These are phyloP conservation scores for Zygnema cylindricum DNA, from an alignment of 139 green algal species.

Conservation along the genomic window DNA sequence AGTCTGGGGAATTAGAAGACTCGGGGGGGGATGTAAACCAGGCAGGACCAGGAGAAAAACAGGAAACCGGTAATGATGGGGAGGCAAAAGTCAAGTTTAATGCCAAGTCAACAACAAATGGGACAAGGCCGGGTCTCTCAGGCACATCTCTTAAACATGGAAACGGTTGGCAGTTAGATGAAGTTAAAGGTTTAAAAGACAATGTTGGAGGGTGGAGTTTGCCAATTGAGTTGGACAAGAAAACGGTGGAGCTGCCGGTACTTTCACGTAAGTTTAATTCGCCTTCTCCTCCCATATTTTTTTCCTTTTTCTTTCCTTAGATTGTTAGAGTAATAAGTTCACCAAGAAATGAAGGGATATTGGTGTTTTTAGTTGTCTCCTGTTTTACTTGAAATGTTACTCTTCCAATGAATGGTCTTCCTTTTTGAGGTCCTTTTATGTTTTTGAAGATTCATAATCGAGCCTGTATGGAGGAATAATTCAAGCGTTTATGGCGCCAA, in stretches of 20 bases:
- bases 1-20: neutral
- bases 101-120: neutral
- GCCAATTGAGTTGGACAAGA: neutral
- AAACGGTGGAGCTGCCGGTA: neutral
- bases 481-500: neutral
- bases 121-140: neutral
- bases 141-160: neutral
- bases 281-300: too few relatives aligned
- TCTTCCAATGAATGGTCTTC: neutral
- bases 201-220: neutral
- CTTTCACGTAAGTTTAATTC: neutral
- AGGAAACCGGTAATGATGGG: neutral
- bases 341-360: neutral
- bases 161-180: neutral
- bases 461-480: too few relatives aligned
- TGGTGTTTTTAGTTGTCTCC: too few relatives aligned
- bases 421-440: neutral
- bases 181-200: neutral
- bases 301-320: too few relatives aligned
- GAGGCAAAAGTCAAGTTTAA: neutral
- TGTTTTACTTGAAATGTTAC: neutral
- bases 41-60: neutral
- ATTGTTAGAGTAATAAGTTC: neutral
- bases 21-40: neutral
- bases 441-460: too few relatives aligned